These are phyloP conservation scores for Penicillium sp. DNA, from an alignment of 2,329 filamentous ascomycete species.

Conservation along the genomic window DNA sequence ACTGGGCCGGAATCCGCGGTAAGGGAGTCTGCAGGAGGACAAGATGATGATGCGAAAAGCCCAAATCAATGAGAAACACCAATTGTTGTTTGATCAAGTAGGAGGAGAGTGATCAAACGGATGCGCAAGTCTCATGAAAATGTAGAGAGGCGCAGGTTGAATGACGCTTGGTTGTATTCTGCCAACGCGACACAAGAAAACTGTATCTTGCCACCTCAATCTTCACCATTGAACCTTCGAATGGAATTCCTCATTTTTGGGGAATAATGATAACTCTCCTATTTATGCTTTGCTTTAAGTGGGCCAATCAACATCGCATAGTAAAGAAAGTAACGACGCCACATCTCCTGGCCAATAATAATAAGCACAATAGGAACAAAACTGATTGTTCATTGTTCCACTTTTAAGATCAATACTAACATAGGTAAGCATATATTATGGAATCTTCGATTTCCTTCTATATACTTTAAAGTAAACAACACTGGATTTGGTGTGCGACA, in stretches of 20 bases:
- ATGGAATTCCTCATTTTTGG: background rate
- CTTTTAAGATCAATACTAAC: background rate
- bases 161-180: background rate
- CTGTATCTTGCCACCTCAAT: background rate
- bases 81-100: background rate
- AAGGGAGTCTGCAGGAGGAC: background rate
- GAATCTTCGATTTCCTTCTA: background rate
- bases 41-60: background rate
- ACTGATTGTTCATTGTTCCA: background rate
- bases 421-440: background rate
- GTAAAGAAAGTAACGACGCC: background rate
- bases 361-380: background rate
- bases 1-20: slow-evolving; percentile 15
- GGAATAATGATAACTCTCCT: background rate
- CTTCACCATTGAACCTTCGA: background rate
- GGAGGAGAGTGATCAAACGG: background rate
- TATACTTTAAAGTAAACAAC: background rate
- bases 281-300: background rate
- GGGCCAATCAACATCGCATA: background rate
- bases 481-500: no score
- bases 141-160: background rate
- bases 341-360: background rate
- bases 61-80: background rate
- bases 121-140: background rate
- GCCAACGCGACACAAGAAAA: background rate